Conservation (phyloP, 305 asterid species). For the Fraxinus dipetala region DNA sequence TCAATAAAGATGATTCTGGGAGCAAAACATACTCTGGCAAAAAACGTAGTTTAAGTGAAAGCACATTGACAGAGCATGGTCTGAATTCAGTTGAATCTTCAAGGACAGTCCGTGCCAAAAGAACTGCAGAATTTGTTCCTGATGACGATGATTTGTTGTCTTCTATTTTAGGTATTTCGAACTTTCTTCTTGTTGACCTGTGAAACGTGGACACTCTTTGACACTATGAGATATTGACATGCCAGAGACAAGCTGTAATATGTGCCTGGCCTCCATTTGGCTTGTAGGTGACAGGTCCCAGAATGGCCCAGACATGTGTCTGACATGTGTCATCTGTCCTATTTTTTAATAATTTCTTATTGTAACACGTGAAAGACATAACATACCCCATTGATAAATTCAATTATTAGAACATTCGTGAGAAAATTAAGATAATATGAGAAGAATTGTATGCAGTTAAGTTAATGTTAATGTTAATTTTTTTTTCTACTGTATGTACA, state of each 20-base stretch:
- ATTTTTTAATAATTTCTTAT: background rate
- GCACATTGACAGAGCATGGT: constrained; percentile 85
- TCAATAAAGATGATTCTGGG: constrained; percentile 57
- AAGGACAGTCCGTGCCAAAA: constrained; percentile 56
- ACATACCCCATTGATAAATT: background rate
- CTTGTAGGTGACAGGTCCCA: background rate
- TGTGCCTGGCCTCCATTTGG: background rate
- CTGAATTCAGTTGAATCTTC: constrained; percentile 71
- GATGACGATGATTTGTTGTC: constrained; percentile 86
- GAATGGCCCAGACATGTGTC: background rate
- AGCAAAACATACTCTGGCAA: constrained; percentile 66
- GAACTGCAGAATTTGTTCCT: constrained; percentile 56
- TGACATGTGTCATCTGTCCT: background rate
- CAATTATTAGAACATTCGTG: background rate
- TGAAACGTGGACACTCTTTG: background rate
- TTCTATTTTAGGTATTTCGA: constrained; percentile 71
- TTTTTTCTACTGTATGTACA: background rate
- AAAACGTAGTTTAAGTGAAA: constrained; percentile 81
- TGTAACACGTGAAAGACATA: background rate
- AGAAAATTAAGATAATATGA: background rate
- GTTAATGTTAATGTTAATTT: background rate
- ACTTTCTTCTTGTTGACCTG: constrained; percentile 13
- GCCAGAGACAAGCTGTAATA: too few species aligned
- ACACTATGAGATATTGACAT: background rate
- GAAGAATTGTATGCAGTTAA: background rate